phyloP scores from a whole-genome alignment of 129 eudicot species.

The Lactuca sativa region DNA sequence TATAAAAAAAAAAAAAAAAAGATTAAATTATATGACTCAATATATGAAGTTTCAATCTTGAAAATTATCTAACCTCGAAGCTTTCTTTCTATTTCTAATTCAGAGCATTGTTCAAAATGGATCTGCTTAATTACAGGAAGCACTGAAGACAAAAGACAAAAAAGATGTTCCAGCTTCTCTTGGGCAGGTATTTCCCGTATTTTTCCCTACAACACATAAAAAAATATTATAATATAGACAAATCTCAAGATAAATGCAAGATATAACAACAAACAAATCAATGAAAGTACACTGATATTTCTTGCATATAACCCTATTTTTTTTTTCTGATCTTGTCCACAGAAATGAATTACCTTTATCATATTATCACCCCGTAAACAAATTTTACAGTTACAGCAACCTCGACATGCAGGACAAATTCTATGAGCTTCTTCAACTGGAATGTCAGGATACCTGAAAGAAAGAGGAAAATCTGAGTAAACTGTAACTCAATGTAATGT shows the following conservation, averaged over 20 bases:
- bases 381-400: constrained; percentile 75
- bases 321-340: constrained; percentile 1
- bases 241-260: background rate
- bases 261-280: too few relatives aligned
- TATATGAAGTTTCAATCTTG: constrained; percentile 19
- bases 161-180: constrained; percentile 91
- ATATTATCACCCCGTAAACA: constrained; percentile 87
- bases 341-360: constrained; percentile 61
- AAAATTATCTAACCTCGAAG: constrained; percentile 57
- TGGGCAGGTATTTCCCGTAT: constrained; percentile 77
- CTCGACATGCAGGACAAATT: constrained; percentile 95
- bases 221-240: background rate
- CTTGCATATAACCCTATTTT: background rate
- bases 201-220: constrained; percentile 51
- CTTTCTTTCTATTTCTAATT: constrained; percentile 83
- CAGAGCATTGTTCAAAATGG: constrained; percentile 79
- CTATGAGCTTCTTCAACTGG: constrained; percentile 68
- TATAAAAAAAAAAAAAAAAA: too few relatives aligned
- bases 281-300: background rate
- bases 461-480: constrained; percentile 17
- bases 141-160: constrained; percentile 76
- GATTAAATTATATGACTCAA: background rate
- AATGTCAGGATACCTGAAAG: constrained; percentile 67
- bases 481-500: constrained; percentile 1
- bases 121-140: constrained; percentile 80